Conservation (phyloP, 139 green algal species). For the Coelastrella sp. region DNA sequence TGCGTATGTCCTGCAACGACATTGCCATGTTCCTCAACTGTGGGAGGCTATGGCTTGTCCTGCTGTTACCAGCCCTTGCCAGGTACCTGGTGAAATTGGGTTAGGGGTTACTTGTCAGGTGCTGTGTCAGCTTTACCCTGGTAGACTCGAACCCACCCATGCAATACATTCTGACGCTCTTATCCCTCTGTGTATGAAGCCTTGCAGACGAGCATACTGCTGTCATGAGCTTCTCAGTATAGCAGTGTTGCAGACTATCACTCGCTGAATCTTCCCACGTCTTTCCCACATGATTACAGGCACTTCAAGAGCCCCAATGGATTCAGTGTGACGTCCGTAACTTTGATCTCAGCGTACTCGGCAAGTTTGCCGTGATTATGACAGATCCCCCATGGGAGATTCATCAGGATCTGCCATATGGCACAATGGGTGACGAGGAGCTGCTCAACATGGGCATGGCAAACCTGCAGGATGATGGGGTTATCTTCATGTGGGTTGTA, state of each 20-base stretch:
- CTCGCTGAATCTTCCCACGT: background rate
- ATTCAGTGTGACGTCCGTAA: conserved; percentile 85
- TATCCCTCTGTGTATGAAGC: too few relatives aligned
- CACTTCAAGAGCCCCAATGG: conserved; percentile 81
- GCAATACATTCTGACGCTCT: too few relatives aligned
- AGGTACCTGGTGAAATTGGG: too few relatives aligned
- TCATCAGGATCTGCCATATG: conserved; percentile 89
- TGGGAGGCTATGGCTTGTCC: background rate
- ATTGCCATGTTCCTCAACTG: background rate
- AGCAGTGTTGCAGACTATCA: background rate
- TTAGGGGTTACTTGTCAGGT: too few relatives aligned
- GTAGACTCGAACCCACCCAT: too few relatives aligned
- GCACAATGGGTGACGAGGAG: conserved; percentile 90
- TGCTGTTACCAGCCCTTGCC: too few relatives aligned
- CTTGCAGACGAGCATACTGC: too few relatives aligned
- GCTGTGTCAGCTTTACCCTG: too few relatives aligned
- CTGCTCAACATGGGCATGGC: conserved; percentile 80
- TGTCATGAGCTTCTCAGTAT: background rate
- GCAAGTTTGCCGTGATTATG: conserved; percentile 93
- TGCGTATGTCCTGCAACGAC: too few relatives aligned
- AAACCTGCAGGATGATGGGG: conserved; percentile 80
- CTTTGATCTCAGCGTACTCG: conserved; percentile 84
- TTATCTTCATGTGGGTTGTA: conserved; percentile 93
- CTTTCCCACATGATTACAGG: conserved; percentile 41
- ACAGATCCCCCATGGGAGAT: conserved; percentile 91